These are phyloP conservation scores for Talaromyces sp. DNA, from an alignment of 2,329 filamentous ascomycete species.

Conservation along the genomic window DNA sequence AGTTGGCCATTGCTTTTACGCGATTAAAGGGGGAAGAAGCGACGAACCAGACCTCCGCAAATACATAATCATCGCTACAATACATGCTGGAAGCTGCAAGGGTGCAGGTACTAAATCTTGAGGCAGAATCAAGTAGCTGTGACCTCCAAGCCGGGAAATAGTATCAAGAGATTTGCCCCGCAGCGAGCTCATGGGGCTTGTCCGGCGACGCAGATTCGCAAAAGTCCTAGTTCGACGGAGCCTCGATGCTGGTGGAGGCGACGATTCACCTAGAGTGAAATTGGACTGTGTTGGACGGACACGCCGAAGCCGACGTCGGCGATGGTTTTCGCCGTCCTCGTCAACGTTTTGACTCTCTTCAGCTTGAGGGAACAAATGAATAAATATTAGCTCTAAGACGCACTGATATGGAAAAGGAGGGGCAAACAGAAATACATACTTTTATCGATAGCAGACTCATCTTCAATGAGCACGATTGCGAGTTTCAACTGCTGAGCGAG, in stretches of 20 bases:
- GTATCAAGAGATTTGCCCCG: slow-evolving; percentile 42
- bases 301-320: slow-evolving; percentile 27
- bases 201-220: slow-evolving; percentile 32
- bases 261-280: slow-evolving; percentile 26
- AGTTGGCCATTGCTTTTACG: slow-evolving; percentile 5
- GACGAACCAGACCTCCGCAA: slow-evolving; percentile 28
- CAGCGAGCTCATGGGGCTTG: slow-evolving; percentile 36
- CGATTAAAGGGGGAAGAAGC: background rate
- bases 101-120: slow-evolving; percentile 40
- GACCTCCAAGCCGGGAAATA: slow-evolving; percentile 48
- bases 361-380: background rate
- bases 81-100: slow-evolving; percentile 46
- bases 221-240: slow-evolving; percentile 46
- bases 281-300: slow-evolving; percentile 41
- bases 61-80: slow-evolving; percentile 45
- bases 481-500: slow-evolving; percentile 29
- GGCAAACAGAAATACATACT: slow-evolving; percentile 6
- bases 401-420: background rate
- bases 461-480: slow-evolving; percentile 17
- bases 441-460: slow-evolving; percentile 5
- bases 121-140: slow-evolving; percentile 42
- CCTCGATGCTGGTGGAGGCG: slow-evolving; percentile 20
- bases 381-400: background rate
- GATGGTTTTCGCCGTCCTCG: slow-evolving; percentile 13
- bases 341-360: background rate